Base-by-base conservation (phyloP, 2,329 filamentous ascomycete genomes). In the Pseudophaeomoniella oleicola region DNA sequence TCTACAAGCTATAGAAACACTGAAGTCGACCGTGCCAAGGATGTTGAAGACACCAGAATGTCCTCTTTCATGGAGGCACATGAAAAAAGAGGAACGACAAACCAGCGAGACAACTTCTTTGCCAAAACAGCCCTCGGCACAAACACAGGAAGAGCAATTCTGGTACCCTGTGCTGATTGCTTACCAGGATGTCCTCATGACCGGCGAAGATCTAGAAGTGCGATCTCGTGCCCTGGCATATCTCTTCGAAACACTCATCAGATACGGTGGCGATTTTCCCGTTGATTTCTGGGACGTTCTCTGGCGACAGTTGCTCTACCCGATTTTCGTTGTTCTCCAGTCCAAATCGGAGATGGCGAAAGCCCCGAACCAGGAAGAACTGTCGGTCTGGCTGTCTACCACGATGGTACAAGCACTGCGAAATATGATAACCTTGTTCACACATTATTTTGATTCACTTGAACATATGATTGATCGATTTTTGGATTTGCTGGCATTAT, bases 391-490 rank as follows among this genome's bases (percentile, higher is more conserved):
- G 90, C 69, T 99, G 16, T 96, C 90, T 1, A 98, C 90, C 0
- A 99, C 90, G 5, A 94, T 99, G 84, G 98, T 99, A 30, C 90
- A 99, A 57, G 90, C 90, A 2, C 66, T 99, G 38, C 79, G 90
- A 40, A 94, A 96, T 60, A 94, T 98, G 83, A 96, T 99, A 49
- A 88, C 85, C 1, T 72, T 99, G 16, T 98, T 98, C 58, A 98
- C 92, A 0, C 92, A 99, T 59, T 98, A 96, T 59, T 99, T 98
- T 46, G 84, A 92, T 40, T 78, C 86, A 0, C 65, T 99, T 6
- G 86, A 96, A 60, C 93, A 94, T 54, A 98, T 99, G 90, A 72
- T 99, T 13, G 86, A 94, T 57, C 73, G 90, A n/a, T 96, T 98
- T 57, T 63, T 99, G 27, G 88, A 96, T 56, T 72, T 99, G 14